phyloP scores from a whole-genome alignment of 768 basidiomycete species.

The Dioszegia aurantiaca region DNA sequence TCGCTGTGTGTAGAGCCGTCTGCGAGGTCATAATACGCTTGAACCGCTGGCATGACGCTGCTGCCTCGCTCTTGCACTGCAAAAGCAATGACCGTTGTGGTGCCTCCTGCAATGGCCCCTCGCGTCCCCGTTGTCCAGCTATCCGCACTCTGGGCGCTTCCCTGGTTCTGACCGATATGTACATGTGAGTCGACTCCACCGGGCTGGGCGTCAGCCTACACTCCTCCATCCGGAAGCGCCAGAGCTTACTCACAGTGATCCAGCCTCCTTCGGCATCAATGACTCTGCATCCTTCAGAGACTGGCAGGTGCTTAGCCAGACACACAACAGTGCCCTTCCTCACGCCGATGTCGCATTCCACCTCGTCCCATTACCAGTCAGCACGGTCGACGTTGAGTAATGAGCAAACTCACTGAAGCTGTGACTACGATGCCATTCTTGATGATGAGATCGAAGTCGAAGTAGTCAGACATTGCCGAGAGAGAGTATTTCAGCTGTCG shows the following conservation, averaged over 20 bases:
- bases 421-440: conserved; percentile 38
- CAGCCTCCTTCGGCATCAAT: conserved; percentile 53
- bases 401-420: conserved; percentile 22
- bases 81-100: conserved; percentile 53
- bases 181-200: conserved; percentile 54
- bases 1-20: conserved; percentile 47
- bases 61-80: conserved; percentile 46
- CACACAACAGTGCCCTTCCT: conserved; percentile 50
- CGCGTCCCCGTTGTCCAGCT: conserved; percentile 51
- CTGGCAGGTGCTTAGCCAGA: conserved; percentile 35
- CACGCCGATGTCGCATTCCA: conserved; percentile 52
- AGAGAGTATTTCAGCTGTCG: too few species aligned
- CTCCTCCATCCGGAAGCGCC: neutral
- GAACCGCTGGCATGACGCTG: conserved; percentile 43
- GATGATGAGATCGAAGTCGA: conserved; percentile 31
- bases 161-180: conserved; percentile 50
- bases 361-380: conserved; percentile 27
- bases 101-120: conserved; percentile 50
- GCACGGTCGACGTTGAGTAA: neutral
- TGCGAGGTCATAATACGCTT: conserved; percentile 51
- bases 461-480: conserved; percentile 16
- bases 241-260: conserved; percentile 45
- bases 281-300: conserved; percentile 31
- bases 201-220: conserved; percentile 28
- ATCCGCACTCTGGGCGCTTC: conserved; percentile 45